Conservation (phyloP, 2,329 filamentous ascomycete genomes). For the Fusarium sp. region DNA sequence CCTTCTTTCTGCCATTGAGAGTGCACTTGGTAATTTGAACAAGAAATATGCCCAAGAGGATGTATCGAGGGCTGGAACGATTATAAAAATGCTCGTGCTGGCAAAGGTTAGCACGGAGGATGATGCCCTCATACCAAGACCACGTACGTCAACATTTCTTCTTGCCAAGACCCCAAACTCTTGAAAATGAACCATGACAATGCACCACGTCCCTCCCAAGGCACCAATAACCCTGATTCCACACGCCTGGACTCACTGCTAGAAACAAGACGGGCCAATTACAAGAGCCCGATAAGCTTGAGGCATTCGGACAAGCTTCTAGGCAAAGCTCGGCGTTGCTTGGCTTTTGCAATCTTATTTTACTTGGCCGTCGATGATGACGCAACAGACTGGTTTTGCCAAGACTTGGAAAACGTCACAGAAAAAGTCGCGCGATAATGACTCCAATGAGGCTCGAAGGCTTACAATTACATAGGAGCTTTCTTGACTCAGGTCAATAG, state of each 20-base stretch:
- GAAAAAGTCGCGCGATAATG: background rate
- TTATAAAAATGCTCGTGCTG: background rate
- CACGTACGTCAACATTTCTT: background rate
- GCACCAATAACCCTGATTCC: background rate
- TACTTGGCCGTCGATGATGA: background rate
- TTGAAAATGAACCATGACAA: background rate
- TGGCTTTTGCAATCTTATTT: background rate
- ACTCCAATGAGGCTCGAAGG: background rate
- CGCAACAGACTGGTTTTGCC: background rate
- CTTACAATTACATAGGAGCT: background rate
- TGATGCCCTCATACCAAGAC: background rate
- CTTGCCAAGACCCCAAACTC: background rate
- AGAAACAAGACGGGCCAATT: background rate
- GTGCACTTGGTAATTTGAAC: background rate
- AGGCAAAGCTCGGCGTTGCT: conserved; percentile 2
- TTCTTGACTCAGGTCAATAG: background rate
- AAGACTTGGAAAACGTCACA: background rate
- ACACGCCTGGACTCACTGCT: background rate
- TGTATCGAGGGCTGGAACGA: background rate
- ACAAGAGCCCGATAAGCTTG: background rate
- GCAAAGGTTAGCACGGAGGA: background rate
- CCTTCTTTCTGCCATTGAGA: background rate
- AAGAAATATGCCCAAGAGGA: background rate
- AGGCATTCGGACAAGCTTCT: background rate
- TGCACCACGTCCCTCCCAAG: background rate